These are phyloP conservation scores for Xylariaceae sp. DNA, from an alignment of 2,329 filamentous ascomycete genomes.

Conservation along the genomic window DNA sequence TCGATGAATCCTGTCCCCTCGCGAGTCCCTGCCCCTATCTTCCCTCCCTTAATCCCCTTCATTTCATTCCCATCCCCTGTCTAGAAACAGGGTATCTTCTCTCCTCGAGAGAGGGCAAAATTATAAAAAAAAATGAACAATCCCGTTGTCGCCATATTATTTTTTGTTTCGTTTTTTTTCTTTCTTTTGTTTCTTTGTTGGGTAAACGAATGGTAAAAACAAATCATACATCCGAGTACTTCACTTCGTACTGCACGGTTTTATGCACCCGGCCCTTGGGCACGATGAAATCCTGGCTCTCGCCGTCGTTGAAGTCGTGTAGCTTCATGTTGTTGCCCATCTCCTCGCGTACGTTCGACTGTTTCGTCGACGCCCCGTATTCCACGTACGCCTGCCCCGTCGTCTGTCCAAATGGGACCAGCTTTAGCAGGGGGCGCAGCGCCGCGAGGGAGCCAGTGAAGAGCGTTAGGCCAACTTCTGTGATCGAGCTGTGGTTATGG, in stretches of 20 bases:
- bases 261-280: conserved; percentile 20
- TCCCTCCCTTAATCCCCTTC: neutral
- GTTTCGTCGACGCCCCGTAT: conserved; percentile 16
- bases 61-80: neutral
- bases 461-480: conserved; percentile 20
- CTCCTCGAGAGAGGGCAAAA: neutral
- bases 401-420: conserved; percentile 19
- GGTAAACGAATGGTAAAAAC: neutral
- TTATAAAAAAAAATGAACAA: neutral
- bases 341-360: conserved; percentile 15
- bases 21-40: neutral
- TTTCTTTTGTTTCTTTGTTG: neutral
- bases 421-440: conserved; percentile 19
- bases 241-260: conserved; percentile 22
- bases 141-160: too few species aligned
- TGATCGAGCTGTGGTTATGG: conserved; percentile 15
- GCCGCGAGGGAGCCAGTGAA: conserved; percentile 20
- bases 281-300: conserved; percentile 22
- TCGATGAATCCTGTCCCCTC: neutral
- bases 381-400: conserved; percentile 14
- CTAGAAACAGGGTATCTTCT: neutral
- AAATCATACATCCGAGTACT: conserved; percentile 18
- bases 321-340: conserved; percentile 22
- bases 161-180: neutral
- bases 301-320: conserved; percentile 20